Conservation (phyloP, 1,139 yeast species). For the Ogataea hybrid region DNA sequence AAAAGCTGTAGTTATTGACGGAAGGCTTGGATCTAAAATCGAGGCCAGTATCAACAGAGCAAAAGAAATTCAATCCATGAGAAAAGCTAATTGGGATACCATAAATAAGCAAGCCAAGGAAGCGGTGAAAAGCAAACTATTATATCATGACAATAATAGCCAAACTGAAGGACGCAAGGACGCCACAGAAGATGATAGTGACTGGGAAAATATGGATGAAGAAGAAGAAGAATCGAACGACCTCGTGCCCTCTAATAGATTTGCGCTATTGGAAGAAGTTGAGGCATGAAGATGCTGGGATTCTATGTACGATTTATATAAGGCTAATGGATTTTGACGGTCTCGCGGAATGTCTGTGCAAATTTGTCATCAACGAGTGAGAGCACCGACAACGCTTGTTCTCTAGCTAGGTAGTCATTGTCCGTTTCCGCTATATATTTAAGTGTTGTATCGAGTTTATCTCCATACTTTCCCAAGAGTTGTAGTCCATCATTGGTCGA, state of each 20-base stretch:
- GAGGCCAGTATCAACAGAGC: conserved; percentile 64
- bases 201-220: conserved; percentile 19
- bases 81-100: conserved; percentile 74
- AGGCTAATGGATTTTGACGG: conserved; percentile 6
- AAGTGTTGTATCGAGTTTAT: conserved; percentile 41
- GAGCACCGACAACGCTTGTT: conserved; percentile 51
- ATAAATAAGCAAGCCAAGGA: conserved; percentile 50
- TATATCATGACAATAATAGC: background rate
- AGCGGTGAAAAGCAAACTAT: conserved; percentile 11
- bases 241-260: conserved; percentile 36
- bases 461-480: conserved; percentile 48
- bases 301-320: conserved; percentile 7
- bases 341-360: conserved; percentile 18
- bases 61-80: conserved; percentile 54
- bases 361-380: conserved; percentile 43
- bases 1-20: conserved; percentile 52
- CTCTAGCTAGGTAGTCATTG: conserved; percentile 55
- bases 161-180: conserved; percentile 17
- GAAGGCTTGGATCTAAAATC: conserved; percentile 58
- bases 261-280: conserved; percentile 48
- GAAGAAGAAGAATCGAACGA: conserved; percentile 13
- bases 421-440: conserved; percentile 49
- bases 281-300: conserved; percentile 39
- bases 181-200: background rate
- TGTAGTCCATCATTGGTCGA: conserved; percentile 45